Evolutionary conservation across 208 protist species (phyloP).

Genomic region (Wallacemonas sp.): DNA sequence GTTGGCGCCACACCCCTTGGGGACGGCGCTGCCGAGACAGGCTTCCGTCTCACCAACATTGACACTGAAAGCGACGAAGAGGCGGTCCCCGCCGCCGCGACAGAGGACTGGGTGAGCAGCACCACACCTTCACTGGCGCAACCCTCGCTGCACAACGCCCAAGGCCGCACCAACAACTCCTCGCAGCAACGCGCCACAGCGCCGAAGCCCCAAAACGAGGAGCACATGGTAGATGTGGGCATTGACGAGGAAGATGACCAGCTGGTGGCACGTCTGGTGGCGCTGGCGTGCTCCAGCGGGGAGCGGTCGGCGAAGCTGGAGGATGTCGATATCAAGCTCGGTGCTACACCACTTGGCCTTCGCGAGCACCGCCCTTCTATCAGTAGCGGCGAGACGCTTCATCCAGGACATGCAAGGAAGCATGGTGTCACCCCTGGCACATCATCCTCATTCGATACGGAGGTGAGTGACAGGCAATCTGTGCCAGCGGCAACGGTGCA

Average conservation of each 20-base stretch:
- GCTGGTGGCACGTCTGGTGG: conserved; percentile 16
- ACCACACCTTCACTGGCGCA: background rate
- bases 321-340: background rate
- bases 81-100: background rate
- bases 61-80: conserved; percentile 3
- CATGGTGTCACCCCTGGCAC: background rate
- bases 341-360: background rate
- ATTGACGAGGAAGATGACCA: conserved; percentile 35
- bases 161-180: background rate
- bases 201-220: conserved; percentile 7
- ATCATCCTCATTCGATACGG: conserved; percentile 1
- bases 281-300: background rate
- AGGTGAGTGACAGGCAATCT: background rate
- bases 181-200: background rate
- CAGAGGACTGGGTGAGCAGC: conserved; percentile 3
- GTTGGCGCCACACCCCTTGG: background rate
- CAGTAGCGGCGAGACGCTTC: background rate
- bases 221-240: conserved; percentile 26
- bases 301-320: background rate
- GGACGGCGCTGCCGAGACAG: background rate
- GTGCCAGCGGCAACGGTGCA: conserved; percentile 1
- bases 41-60: background rate
- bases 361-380: background rate
- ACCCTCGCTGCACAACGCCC: background rate
- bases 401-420: background rate